Base-by-base conservation (phyloP, 176 grass and related monocot species). In the Musa troglodytarum region DNA sequence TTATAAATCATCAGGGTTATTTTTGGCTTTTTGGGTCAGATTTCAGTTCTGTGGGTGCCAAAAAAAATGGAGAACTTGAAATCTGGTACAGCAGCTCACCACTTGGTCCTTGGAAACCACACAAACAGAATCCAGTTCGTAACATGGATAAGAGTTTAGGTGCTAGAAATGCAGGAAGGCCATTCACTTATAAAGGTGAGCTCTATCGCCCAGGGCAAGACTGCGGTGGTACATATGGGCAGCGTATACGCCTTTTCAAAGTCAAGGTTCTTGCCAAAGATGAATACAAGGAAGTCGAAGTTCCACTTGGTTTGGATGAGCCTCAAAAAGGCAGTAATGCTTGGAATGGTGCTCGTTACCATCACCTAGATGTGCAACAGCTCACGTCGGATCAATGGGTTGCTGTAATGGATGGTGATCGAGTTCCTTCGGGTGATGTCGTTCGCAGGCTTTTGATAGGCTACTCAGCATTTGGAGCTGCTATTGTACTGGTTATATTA, bases 11-110 rank as follows among this genome's bases (percentile, higher is more conserved):
- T 70, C 50, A 87, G 73, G 86, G 81, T 76, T 61, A 63, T 19
- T 85, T 85, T 49, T 98, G 88, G 87, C 90, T 98, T 62, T 49
- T 98, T 72, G 94, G 94, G 68, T 91, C 94, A 73, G 88, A 98
- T 76, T 87, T 90, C 75, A 89, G 85, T 71, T 86, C 79, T 76
- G 73, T 43, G 68, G 78, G 90, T 64, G 75, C 69, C 52, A 88
- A 83, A 69, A 85, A 74, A 66, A 93, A 88, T 52, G 75, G 88
- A 24, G 82, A 87, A 28, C 82, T 93, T 63, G 81, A 77, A 74
- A 91, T 98, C 55, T 93, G 86, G 87, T 82, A 91, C 74, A 92
- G 87, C 68, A 85, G 79, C 69, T 98, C 88, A 58, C 87, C 78
- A 53, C 80, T 93, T 63, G 88, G 75, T 52, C 83, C 90, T 80